Percentiles rank a stretch among this genome's conserved stretches.
Evolutionary conservation across 2,329 filamentous ascomycete genomes (phyloP).

Genomic region (Penicillium sp.): DNA sequence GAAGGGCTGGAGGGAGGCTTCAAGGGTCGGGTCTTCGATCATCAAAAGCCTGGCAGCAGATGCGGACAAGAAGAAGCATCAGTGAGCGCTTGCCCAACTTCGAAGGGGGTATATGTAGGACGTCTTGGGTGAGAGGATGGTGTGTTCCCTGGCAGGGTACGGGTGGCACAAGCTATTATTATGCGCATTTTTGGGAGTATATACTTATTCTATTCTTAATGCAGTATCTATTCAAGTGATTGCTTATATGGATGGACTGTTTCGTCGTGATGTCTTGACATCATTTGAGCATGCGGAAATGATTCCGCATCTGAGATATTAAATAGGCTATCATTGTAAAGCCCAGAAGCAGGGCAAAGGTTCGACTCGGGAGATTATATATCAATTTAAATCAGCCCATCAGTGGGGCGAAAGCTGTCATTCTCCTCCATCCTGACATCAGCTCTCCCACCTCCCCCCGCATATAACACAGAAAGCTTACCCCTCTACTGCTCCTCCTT

Average conservation of each 20-base stretch:
- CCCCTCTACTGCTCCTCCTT: background rate
- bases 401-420: background rate
- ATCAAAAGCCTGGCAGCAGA: constrained; percentile 40
- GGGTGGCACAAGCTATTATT: background rate
- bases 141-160: background rate
- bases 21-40: constrained; percentile 45
- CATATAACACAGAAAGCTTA: background rate
- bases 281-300: background rate
- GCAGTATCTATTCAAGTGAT: background rate
- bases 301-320: background rate
- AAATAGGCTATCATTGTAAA: background rate
- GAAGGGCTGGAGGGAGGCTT: constrained; percentile 50
- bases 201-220: background rate
- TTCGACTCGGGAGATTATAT: background rate
- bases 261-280: background rate
- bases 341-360: background rate
- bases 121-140: background rate
- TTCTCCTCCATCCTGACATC: background rate
- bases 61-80: constrained; percentile 40
- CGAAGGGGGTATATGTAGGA: background rate
- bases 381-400: background rate
- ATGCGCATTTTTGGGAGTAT: background rate
- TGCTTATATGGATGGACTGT: too few relatives aligned
- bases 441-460: background rate
- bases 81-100: constrained; percentile 23